phyloP scores from a whole-genome alignment of 2,329 filamentous ascomycete species.

The Cordyceps militaris region DNA sequence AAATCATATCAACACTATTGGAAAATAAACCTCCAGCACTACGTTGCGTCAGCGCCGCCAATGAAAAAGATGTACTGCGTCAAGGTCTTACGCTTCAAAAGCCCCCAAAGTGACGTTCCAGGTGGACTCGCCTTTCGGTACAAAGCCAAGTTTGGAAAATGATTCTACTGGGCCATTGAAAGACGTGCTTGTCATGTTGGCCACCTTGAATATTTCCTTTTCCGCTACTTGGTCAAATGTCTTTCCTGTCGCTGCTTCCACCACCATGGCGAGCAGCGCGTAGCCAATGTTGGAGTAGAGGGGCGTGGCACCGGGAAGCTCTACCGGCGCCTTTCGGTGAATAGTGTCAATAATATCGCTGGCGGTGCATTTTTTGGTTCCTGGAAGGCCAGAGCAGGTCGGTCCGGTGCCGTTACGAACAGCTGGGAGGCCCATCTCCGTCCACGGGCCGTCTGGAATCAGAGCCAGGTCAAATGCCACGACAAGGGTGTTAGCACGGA shows the following conservation, averaged over 20 bases:
- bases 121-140: conserved; percentile 26
- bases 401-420: conserved; percentile 23
- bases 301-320: conserved; percentile 36
- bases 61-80: neutral
- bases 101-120: conserved; percentile 30
- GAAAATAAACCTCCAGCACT: conserved; percentile 36
- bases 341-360: conserved; percentile 24
- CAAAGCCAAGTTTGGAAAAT: conserved; percentile 25
- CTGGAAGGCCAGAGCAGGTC: conserved; percentile 29
- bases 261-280: conserved; percentile 35
- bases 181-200: conserved; percentile 35
- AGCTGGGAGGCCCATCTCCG: conserved; percentile 26
- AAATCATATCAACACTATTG: conserved; percentile 33
- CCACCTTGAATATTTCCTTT: conserved; percentile 34
- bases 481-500: conserved; percentile 12
- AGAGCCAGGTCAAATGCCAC: conserved; percentile 28
- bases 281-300: conserved; percentile 44
- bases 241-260: conserved; percentile 37
- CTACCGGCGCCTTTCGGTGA: conserved; percentile 29
- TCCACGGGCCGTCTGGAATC: conserved; percentile 22
- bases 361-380: conserved; percentile 24
- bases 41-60: neutral
- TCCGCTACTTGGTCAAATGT: conserved; percentile 32
- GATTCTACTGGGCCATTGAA: conserved; percentile 26
- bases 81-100: conserved; percentile 29